These are phyloP conservation scores for Wickerhamomyces sp. DNA, from an alignment of 1,139 yeast species.

Conservation along the genomic window DNA sequence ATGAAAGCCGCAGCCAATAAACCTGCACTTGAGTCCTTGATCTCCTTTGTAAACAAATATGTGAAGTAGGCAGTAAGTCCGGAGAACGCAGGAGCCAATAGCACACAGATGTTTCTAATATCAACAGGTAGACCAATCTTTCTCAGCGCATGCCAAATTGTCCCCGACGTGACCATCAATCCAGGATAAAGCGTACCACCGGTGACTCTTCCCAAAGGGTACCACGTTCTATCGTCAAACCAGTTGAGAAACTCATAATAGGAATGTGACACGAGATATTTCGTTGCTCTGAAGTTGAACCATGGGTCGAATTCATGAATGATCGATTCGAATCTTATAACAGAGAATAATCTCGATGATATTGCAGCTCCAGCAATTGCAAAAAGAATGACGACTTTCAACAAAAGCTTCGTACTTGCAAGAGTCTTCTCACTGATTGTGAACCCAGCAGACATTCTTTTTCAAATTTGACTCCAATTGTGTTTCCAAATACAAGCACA, in stretches of 20 bases:
- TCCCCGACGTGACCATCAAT: constrained; percentile 92
- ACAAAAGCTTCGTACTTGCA: constrained; percentile 26
- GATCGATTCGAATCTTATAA: constrained; percentile 85
- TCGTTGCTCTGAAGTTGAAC: constrained; percentile 96
- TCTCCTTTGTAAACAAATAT: constrained; percentile 83
- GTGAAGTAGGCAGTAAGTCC: constrained; percentile 91
- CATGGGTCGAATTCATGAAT: constrained; percentile 99
- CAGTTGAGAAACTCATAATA: constrained; percentile 91
- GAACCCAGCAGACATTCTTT: no score
- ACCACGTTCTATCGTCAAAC: constrained; percentile 99
- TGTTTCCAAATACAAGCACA: no score
- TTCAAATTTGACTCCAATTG: no score
- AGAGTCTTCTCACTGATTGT: constrained; percentile 19
- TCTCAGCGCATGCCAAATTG: constrained; percentile 72
- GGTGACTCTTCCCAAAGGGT: constrained; percentile 97
- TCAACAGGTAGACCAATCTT: constrained; percentile 78
- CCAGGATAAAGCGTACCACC: constrained; percentile 99
- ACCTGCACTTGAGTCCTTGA: constrained; percentile 89
- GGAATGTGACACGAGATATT: constrained; percentile 76
- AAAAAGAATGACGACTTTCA: constrained; percentile 60
- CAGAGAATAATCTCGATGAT: constrained; percentile 78
- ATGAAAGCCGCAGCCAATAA: constrained; percentile 88
- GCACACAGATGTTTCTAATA: constrained; percentile 91
- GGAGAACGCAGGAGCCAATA: constrained; percentile 95
- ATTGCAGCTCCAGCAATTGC: constrained; percentile 87